Evolutionary conservation across 352 stramenopile species (phyloP).

Genomic region (Phytophthora pini): DNA sequence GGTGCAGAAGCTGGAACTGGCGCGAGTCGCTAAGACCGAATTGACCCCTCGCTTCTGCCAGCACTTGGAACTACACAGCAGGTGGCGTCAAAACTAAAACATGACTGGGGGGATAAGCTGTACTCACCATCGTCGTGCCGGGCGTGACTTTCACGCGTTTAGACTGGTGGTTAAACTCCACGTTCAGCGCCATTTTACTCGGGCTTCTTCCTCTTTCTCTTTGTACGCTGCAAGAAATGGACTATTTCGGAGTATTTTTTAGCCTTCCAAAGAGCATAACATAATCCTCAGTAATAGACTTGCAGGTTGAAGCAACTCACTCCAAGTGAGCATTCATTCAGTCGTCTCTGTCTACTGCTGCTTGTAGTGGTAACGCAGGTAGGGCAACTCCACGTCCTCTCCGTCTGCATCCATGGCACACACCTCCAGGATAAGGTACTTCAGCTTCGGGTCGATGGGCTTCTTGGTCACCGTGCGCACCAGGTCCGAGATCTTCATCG

Average conservation of each 20-base stretch:
- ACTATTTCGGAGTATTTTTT: no score
- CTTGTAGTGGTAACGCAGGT: slow-evolving; percentile 91
- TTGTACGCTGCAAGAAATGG: not conserved
- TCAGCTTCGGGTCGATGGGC: slow-evolving; percentile 93
- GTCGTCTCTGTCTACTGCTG: slow-evolving; percentile 31
- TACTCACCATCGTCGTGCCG: slow-evolving; percentile 73
- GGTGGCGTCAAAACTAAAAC: no score
- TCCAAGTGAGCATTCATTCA: not conserved
- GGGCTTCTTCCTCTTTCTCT: slow-evolving; percentile 2
- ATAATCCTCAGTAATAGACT: slow-evolving; percentile 5
- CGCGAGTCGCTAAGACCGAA: slow-evolving; percentile 54
- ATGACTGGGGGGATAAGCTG: no score
- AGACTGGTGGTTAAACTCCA: slow-evolving; percentile 71
- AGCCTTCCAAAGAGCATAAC: slow-evolving; percentile 12
- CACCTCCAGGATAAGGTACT: slow-evolving; percentile 97
- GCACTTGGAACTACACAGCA: slow-evolving; percentile 69
- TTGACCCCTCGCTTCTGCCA: slow-evolving; percentile 62
- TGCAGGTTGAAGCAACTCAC: slow-evolving; percentile 10
- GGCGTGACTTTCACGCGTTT: slow-evolving; percentile 83
- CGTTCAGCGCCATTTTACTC: slow-evolving; percentile 72
- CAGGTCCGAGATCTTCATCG: slow-evolving; percentile 97
- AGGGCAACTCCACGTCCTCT: slow-evolving; percentile 97
- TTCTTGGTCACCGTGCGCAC: slow-evolving; percentile 97
- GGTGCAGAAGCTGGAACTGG: slow-evolving; percentile 74
- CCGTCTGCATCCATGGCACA: slow-evolving; percentile 96